These are phyloP conservation scores for Przewalskia tangutica DNA, from an alignment of 257 asterid genomes.

Conservation along the genomic window DNA sequence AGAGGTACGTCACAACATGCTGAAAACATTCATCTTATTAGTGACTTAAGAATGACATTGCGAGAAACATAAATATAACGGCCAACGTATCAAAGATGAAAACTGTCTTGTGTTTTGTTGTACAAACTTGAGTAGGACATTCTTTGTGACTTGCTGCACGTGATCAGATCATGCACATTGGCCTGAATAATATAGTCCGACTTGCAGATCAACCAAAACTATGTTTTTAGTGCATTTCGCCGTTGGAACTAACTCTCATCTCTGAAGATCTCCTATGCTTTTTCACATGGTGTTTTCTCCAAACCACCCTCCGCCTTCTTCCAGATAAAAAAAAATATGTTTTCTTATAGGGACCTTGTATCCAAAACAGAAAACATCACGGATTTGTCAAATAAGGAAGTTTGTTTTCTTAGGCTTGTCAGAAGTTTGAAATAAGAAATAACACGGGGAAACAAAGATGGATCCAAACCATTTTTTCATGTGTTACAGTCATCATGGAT, in stretches of 20 bases:
- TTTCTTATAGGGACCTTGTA: neutral
- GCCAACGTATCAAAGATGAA: neutral
- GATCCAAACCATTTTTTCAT: too few relatives aligned
- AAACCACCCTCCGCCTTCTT: neutral
- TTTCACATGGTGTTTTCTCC: neutral
- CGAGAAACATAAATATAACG: neutral
- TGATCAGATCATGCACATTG: too few relatives aligned
- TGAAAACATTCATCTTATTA: neutral
- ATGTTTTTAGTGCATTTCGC: too few relatives aligned
- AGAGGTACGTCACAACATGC: conserved; percentile 48
- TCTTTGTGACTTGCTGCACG: too few relatives aligned
- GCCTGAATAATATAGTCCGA: too few relatives aligned
- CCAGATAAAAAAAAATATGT: neutral
- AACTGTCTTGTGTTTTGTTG: neutral
- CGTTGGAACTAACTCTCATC: too few relatives aligned
- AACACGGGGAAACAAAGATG: too few relatives aligned
- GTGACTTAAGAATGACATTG: neutral
- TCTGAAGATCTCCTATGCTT: neutral
- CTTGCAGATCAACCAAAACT: too few relatives aligned
- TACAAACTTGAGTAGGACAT: neutral
- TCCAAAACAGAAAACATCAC: neutral
- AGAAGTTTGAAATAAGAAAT: too few relatives aligned
- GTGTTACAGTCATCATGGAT: too few relatives aligned
- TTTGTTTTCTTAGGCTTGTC: neutral
- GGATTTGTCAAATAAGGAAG: neutral